Conservation (phyloP, 331 rosid species). For the Dryas integrifolia region DNA sequence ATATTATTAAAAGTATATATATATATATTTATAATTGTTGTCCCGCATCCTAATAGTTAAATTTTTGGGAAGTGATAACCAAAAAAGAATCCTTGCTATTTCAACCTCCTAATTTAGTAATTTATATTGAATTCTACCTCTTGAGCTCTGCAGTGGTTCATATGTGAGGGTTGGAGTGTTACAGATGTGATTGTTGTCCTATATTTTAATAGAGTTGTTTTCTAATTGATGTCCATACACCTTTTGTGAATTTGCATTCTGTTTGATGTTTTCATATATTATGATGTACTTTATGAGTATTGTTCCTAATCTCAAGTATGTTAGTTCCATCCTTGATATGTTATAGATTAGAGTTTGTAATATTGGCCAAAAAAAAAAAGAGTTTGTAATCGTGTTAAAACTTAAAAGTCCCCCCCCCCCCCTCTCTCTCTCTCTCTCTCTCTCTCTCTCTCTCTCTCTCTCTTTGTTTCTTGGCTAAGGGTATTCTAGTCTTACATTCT, state of each 20-base stretch:
- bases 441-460: too few relatives aligned
- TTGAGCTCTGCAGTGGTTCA: background rate
- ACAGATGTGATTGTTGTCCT: background rate
- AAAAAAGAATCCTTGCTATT: background rate
- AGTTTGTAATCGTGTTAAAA: too few relatives aligned
- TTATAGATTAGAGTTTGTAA: too few relatives aligned
- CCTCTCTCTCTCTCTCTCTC: too few relatives aligned
- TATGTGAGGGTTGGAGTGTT: background rate
- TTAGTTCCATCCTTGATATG: background rate
- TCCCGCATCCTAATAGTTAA: background rate
- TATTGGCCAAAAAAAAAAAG: too few relatives aligned
- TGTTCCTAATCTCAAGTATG: background rate
- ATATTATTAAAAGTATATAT: background rate
- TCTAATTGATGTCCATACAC: background rate
- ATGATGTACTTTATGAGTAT: background rate
- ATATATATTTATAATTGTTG: background rate
- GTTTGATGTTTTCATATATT: background rate
- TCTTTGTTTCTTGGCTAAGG: too few relatives aligned
- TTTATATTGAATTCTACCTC: background rate
- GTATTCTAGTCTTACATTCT: background rate
- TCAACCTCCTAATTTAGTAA: background rate
- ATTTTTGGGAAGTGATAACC: background rate
- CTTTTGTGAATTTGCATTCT: background rate
- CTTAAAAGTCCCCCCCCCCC: too few relatives aligned
- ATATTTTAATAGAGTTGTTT: background rate